Evolutionary conservation across 2,329 filamentous ascomycete species (phyloP), one percentile per base, ranked within the genome.

Genomic region (Geosmithia putterillii): DNA sequence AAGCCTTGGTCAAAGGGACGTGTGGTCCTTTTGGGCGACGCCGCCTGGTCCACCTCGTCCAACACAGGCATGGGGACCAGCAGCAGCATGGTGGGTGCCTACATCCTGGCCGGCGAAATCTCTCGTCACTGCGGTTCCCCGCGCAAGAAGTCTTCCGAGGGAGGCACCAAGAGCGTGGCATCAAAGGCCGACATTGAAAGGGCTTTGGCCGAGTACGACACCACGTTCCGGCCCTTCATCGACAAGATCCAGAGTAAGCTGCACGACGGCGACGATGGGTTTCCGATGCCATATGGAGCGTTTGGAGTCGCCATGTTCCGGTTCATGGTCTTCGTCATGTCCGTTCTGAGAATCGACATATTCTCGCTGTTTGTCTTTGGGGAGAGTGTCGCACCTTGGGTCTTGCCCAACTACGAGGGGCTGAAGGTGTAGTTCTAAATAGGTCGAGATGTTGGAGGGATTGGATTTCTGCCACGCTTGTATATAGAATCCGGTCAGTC

Each of bases 51-150:
- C 35, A 63, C 67, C 1, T 63, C 64, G 2, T 62, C 66, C 1
- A 50, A 65, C 3, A 66, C 62, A 1, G 71, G 70, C 0, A 64
- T 66, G 59, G 70, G 70, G 2, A 69, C 66, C 0, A 61, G 60
- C 2, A 47, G 55, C 15, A 61, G 61, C 1, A 51, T 74, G 3
- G 51, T 69, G 9, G 64, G 65, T 1, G 69, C 68, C 1, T 75
- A 75, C 49, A 53, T 74, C 3, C 58, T 76, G 2, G 70, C 70
- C 0, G 71, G 71, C 4, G 71, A 71, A 49, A 57, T 70, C 20
- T 45, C 46, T 38, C 50, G 45, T 44, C 44, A 47, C 9, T 22
- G 45, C 3, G 41, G 42, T 19, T 42, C 42, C 39, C 34, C 45
- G 23, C 85, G 83, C 10, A 66, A 37, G 15, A 14, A 37, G 15